phyloP scores from a whole-genome alignment of 164 flowering plant genomes.

The Sedum album region DNA sequence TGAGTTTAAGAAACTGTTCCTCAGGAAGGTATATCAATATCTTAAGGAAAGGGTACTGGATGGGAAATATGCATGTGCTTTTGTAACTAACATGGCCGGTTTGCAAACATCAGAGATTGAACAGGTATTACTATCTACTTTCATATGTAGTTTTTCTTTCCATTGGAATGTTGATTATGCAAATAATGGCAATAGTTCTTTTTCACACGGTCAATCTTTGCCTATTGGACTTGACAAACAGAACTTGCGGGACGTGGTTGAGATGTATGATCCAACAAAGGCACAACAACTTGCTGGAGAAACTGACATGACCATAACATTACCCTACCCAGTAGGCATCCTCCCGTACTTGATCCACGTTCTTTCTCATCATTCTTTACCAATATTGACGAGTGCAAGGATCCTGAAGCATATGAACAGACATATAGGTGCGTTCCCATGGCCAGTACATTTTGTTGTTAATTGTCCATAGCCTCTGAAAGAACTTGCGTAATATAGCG shows the following conservation, averaged over 20 bases:
- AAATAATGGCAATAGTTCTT: background rate
- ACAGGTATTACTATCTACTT: too few relatives aligned
- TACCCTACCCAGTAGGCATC: slow-evolving; percentile 62
- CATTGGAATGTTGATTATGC: background rate
- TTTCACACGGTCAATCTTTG: background rate
- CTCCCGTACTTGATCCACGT: slow-evolving; percentile 75
- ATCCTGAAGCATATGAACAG: slow-evolving; percentile 56
- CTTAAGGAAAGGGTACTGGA: slow-evolving; percentile 76
- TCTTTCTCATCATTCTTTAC: slow-evolving; percentile 83
- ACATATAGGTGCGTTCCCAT: slow-evolving; percentile 56
- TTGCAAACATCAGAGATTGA: slow-evolving; percentile 35
- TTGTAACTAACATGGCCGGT: slow-evolving; percentile 37
- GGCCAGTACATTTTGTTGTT: background rate
- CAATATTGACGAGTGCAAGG: slow-evolving; percentile 66
- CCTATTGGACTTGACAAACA: slow-evolving; percentile 34
- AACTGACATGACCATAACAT: slow-evolving; percentile 40
- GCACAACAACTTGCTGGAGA: slow-evolving; percentile 49
- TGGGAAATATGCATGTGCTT: slow-evolving; percentile 78
- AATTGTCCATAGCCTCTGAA: background rate
- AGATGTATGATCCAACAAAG: slow-evolving; percentile 63
- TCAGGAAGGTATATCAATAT: slow-evolving; percentile 80
- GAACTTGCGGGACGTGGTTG: slow-evolving; percentile 63
- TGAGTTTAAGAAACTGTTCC: slow-evolving; percentile 58
- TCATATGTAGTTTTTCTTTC: background rate
- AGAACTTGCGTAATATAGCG: background rate